Evolutionary conservation across 495 filamentous ascomycete species (phyloP).

Genomic region (Aspergillus nidulans): DNA sequence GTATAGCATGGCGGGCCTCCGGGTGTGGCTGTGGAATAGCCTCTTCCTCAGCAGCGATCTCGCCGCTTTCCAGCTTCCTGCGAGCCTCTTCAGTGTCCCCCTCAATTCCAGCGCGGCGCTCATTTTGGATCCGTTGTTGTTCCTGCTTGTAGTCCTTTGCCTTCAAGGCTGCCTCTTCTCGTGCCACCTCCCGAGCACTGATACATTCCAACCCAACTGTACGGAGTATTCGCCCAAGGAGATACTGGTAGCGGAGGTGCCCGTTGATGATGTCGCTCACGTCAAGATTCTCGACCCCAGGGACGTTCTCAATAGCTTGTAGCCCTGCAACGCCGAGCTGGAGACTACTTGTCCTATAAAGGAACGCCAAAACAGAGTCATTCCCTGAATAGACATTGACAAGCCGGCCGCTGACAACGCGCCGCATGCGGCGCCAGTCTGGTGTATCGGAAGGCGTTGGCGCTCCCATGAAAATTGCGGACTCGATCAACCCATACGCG

Average conservation of each 20-base stretch:
- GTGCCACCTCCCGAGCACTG: conserved; percentile 49
- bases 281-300: conserved; percentile 71
- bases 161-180: conserved; percentile 54
- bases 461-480: conserved; percentile 76
- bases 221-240: conserved; percentile 64
- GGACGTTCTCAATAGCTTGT: conserved; percentile 58
- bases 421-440: conserved; percentile 66
- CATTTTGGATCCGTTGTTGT: conserved; percentile 44
- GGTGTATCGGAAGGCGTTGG: conserved; percentile 64
- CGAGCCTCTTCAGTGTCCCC: conserved; percentile 32
- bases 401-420: conserved; percentile 66
- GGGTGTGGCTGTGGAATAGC: not conserved
- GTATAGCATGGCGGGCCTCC: not conserved
- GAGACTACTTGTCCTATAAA: conserved; percentile 72
- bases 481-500: conserved; percentile 84
- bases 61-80: conserved; percentile 26
- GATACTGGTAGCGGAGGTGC: conserved; percentile 65
- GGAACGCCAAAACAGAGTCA: conserved; percentile 70
- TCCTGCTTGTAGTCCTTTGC: conserved; percentile 53
- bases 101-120: conserved; percentile 38
- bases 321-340: conserved; percentile 75
- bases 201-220: conserved; percentile 66
- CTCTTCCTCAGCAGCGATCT: conserved; percentile 8
- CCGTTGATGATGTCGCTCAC: conserved; percentile 68
- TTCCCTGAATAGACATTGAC: conserved; percentile 76